Conservation (phyloP, 2,329 filamentous ascomycete species). For the Exophiala calicioides region DNA sequence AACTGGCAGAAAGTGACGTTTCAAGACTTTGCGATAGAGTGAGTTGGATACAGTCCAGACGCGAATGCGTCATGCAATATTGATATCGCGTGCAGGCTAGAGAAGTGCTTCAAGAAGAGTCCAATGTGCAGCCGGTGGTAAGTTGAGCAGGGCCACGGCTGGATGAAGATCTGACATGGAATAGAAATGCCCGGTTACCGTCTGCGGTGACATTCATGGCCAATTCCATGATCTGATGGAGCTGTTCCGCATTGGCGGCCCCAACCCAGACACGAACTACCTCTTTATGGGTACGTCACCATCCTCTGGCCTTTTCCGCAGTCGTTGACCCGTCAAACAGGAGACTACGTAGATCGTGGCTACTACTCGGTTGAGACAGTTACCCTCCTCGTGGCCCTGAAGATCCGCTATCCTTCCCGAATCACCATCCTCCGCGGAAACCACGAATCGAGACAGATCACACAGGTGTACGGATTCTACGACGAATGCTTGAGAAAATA, state of each 20-base stretch:
- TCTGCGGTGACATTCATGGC: too few species aligned
- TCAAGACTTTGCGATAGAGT: constrained; percentile 98
- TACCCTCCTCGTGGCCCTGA: constrained; percentile 90
- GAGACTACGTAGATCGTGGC: constrained; percentile 97
- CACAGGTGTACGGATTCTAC: constrained; percentile 98
- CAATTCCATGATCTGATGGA: too few species aligned
- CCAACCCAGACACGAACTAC: constrained; percentile 98
- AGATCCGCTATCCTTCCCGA: constrained; percentile 95
- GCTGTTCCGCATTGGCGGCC: constrained; percentile 97
- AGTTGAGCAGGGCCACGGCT: constrained; percentile 20
- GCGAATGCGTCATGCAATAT: constrained; percentile 10
- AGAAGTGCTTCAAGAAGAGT: constrained; percentile 96
- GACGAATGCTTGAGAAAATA: constrained; percentile 99
- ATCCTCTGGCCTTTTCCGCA: background rate
- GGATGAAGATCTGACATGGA: constrained; percentile 15
- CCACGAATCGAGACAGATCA: constrained; percentile 98
- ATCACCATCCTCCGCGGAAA: constrained; percentile 99
- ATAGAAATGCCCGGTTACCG: constrained; percentile 96
- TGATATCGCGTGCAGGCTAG: constrained; percentile 63
- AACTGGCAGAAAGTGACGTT: constrained; percentile 90
- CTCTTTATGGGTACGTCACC: constrained; percentile 85
- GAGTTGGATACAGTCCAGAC: constrained; percentile 41
- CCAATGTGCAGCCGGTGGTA: constrained; percentile 98
- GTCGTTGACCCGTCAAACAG: constrained; percentile 47
- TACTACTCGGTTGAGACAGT: constrained; percentile 99